These are phyloP conservation scores for Terfezia claveryi DNA, from an alignment of 495 filamentous ascomycete genomes.

Conservation along the genomic window DNA sequence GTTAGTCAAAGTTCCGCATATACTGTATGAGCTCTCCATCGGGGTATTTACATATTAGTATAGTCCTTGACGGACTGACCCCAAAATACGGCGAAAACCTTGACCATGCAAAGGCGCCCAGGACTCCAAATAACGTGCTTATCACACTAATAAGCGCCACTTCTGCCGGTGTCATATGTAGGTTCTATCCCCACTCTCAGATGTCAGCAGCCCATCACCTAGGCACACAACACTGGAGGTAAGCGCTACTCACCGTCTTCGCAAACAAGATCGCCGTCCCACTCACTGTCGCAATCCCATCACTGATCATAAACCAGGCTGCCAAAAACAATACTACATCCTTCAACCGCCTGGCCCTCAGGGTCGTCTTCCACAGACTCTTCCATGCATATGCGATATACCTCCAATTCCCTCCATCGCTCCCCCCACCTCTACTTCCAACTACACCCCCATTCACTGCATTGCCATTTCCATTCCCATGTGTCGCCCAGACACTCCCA, in stretches of 20 bases:
- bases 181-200: conserved; percentile 21
- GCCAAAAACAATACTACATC: conserved; percentile 74
- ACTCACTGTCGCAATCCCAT: conserved; percentile 83
- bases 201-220: neutral
- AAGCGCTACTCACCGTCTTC: conserved; percentile 38
- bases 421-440: neutral
- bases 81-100: conserved; percentile 42
- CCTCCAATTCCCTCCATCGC: conserved; percentile 17
- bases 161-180: conserved; percentile 69
- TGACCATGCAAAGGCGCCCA: conserved; percentile 80
- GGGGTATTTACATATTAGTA: conserved; percentile 57
- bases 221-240: neutral
- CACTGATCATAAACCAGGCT: conserved; percentile 86
- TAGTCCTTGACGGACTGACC: conserved; percentile 59
- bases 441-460: neutral
- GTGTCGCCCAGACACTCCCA: conserved; percentile 4
- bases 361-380: conserved; percentile 56
- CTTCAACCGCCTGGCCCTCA: conserved; percentile 54
- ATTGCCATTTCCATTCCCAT: neutral
- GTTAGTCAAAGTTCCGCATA: neutral
- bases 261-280: conserved; percentile 90
- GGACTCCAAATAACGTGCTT: conserved; percentile 55
- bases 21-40: neutral
- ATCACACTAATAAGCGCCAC: conserved; percentile 90
- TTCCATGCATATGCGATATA: conserved; percentile 71